Percentiles rank a stretch among this genome's conserved stretches.
phyloP scores from a whole-genome alignment of 2,329 filamentous ascomycete species.

The Fusarium nanum region DNA sequence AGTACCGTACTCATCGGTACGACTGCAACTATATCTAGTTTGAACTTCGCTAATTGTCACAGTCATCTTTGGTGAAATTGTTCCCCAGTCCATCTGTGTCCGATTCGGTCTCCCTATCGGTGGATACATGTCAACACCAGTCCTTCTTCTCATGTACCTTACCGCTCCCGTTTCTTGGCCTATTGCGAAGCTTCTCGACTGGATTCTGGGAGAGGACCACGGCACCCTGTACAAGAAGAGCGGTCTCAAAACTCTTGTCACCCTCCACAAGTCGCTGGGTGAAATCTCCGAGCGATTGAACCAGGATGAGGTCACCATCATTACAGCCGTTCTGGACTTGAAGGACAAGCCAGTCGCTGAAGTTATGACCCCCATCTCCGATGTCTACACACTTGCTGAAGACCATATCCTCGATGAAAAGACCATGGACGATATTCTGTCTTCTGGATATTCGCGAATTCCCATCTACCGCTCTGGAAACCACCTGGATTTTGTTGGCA shows the following conservation, averaged over 20 bases:
- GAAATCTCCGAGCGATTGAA: constrained; percentile 89
- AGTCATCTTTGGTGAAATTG: constrained; percentile 99
- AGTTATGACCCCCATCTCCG: constrained; percentile 99
- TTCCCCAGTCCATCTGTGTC: constrained; percentile 95
- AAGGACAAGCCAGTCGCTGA: constrained; percentile 95
- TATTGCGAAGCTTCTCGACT: constrained; percentile 94
- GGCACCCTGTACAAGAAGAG: constrained; percentile 98
- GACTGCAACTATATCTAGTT: constrained; percentile 40
- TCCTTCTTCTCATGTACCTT: constrained; percentile 90
- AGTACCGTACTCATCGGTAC: constrained; percentile 94
- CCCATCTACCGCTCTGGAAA: constrained; percentile 92
- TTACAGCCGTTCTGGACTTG: constrained; percentile 93
- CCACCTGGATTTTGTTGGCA: constrained; percentile 89
- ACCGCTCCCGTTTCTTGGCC: constrained; percentile 93
- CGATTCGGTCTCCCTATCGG: constrained; percentile 96
- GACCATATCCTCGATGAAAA: constrained; percentile 92
- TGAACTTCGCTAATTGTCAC: constrained; percentile 38
- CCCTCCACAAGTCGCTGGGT: constrained; percentile 90
- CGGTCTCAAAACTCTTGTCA: constrained; percentile 94
- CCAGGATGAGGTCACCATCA: constrained; percentile 98
- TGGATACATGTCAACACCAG: constrained; percentile 90
- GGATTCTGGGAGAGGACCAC: constrained; percentile 91
- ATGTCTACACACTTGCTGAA: constrained; percentile 96
- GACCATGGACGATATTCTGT: constrained; percentile 94
- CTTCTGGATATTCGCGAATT: constrained; percentile 94